These are phyloP conservation scores for Solanum hybrid DNA, from an alignment of 305 asterid genomes.

Conservation along the genomic window DNA sequence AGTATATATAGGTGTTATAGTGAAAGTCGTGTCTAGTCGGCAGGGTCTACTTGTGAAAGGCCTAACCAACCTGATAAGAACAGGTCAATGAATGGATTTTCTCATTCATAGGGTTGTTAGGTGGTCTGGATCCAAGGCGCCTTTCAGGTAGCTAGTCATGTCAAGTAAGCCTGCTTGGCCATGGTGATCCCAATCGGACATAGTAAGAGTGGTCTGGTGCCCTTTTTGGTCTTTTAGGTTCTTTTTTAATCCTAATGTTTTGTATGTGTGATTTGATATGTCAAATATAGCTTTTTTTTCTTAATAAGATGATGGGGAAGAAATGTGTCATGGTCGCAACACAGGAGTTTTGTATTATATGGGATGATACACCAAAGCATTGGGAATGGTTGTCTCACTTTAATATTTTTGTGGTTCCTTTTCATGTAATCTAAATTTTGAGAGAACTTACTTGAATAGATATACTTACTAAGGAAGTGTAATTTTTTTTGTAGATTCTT, in stretches of 20 bases:
- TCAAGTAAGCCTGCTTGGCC: not conserved
- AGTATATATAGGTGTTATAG: not conserved
- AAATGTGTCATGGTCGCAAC: not conserved
- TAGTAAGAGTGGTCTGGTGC: not conserved
- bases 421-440: not conserved
- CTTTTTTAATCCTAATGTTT: not conserved
- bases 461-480: not conserved
- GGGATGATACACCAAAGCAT: not conserved
- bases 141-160: not conserved
- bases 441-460: not conserved
- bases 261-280: not conserved
- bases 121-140: not conserved
- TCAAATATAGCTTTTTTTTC: not conserved
- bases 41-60: not conserved
- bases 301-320: not conserved
- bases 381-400: not conserved
- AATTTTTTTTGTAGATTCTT: not conserved
- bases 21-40: not conserved
- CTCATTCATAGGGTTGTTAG: not conserved
- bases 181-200: not conserved
- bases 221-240: not conserved
- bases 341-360: not conserved
- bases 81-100: not conserved
- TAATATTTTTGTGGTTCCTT: not conserved
- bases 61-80: not conserved